Evolutionary conservation across 225 moss, liverwort and hornwort genomes (phyloP).

Genomic region (Anthoceros angustus): DNA sequence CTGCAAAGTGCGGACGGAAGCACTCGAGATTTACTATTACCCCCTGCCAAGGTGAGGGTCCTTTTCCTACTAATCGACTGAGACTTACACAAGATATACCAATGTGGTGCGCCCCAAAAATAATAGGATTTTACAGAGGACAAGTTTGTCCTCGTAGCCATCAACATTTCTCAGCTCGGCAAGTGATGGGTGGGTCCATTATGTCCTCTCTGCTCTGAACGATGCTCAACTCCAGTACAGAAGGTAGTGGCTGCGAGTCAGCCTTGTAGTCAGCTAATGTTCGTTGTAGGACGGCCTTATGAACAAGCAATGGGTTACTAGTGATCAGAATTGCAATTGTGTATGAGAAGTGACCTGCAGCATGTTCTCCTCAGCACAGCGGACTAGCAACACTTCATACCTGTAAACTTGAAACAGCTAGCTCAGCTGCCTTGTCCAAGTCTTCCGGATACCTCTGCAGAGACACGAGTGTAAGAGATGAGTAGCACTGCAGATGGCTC

Average conservation of each 20-base stretch:
- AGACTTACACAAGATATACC: too few species aligned
- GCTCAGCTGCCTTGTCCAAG: constrained; percentile 69
- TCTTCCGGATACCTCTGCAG: constrained; percentile 71
- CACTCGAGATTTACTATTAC: too few species aligned
- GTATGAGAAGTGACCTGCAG: not conserved
- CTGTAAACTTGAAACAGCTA: constrained; percentile 89
- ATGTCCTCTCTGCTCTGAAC: constrained; percentile 64
- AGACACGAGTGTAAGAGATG: not conserved
- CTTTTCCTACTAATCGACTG: too few species aligned
- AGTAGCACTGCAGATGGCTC: not conserved
- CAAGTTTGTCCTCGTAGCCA: not conserved
- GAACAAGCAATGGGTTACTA: not conserved
- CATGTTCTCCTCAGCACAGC: not conserved
- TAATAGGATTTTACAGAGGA: too few species aligned
- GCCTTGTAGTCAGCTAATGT: constrained; percentile 38
- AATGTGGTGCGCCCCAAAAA: too few species aligned
- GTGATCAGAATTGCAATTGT: not conserved
- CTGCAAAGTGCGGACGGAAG: too few species aligned
- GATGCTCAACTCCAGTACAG: constrained; percentile 61
- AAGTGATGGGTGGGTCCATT: constrained; percentile 30
- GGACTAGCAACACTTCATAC: constrained; percentile 18
- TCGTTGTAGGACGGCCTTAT: constrained; percentile 62
- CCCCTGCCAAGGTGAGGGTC: too few species aligned
- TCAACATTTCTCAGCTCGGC: constrained; percentile 24
- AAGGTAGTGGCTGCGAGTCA: constrained; percentile 16